A percentile compares a stretch with the other conserved stretches of the same genome.
These are phyloP conservation scores for Cyclotella sp. DNA, from an alignment of 108 stramenopile species.

Conservation along the genomic window DNA sequence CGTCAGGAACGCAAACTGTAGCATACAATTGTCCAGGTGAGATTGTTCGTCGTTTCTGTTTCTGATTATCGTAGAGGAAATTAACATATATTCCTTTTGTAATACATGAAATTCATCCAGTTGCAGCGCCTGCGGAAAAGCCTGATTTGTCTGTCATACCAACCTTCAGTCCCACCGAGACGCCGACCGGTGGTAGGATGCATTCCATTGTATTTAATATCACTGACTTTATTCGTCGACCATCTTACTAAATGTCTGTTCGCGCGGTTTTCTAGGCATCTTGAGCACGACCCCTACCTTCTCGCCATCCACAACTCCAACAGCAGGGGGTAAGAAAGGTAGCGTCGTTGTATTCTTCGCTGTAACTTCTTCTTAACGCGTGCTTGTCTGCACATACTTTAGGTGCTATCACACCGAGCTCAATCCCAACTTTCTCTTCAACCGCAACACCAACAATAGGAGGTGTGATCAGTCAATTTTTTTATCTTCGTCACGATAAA, in stretches of 20 bases:
- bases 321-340: no score
- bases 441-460: conserved; percentile 3
- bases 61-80: no score
- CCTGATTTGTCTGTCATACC: not conserved
- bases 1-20: conserved; percentile 13
- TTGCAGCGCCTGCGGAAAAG: no score
- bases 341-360: no score
- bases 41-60: not conserved
- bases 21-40: conserved; percentile 1
- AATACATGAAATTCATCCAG: not conserved
- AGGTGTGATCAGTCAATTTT: not conserved
- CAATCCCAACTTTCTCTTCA: conserved; percentile 6
- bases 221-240: not conserved
- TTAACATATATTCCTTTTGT: no score
- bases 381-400: no score
- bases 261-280: no score
- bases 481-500: not conserved
- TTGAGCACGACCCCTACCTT: no score
- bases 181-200: not conserved
- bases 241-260: no score
- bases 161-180: conserved; percentile 16
- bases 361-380: no score
- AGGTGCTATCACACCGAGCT: no score
- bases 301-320: no score
- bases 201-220: not conserved